Percentiles rank a stretch among this genome's conserved stretches.
Conservation (phyloP, 2,329 filamentous ascomycete genomes). For the Aspergillus niger region DNA sequence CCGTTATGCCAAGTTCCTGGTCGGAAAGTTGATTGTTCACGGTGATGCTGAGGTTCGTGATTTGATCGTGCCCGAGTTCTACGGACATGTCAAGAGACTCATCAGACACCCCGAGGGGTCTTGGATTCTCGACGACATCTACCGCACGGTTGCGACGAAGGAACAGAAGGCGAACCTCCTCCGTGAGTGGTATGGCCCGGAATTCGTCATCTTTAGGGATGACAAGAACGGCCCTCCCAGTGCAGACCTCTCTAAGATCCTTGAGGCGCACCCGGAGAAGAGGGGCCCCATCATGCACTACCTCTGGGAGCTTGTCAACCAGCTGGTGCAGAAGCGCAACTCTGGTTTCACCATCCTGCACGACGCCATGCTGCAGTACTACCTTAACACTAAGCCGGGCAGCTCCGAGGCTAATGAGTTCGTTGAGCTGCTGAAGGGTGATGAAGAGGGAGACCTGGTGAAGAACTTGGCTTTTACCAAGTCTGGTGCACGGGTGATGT, state of each 20-base stretch:
- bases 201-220: constrained; percentile 79
- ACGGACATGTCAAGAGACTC: constrained; percentile 85
- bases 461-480: constrained; percentile 97
- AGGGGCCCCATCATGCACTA: constrained; percentile 82
- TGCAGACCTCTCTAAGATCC: constrained; percentile 72
- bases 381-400: constrained; percentile 73
- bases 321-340: constrained; percentile 92
- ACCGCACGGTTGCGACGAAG: constrained; percentile 81
- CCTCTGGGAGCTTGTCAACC: constrained; percentile 83
- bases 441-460: constrained; percentile 84
- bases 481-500: constrained; percentile 80
- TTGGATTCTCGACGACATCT: constrained; percentile 97
- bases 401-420: constrained; percentile 85
- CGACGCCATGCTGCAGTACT: constrained; percentile 97
- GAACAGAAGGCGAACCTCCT: constrained; percentile 83
- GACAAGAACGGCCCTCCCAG: constrained; percentile 52
- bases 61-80: constrained; percentile 90
- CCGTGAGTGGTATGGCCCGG: constrained; percentile 93
- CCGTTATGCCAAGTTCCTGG: constrained; percentile 95
- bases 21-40: constrained; percentile 93
- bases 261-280: constrained; percentile 80
- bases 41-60: constrained; percentile 85
- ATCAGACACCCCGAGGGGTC: constrained; percentile 96
- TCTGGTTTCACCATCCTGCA: constrained; percentile 97
- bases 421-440: constrained; percentile 84